A percentile compares a stretch with the other conserved stretches of the same genome.
These are phyloP conservation scores for Podila epigama DNA, from an alignment of 192 early-diverging fungal species.

Conservation along the genomic window DNA sequence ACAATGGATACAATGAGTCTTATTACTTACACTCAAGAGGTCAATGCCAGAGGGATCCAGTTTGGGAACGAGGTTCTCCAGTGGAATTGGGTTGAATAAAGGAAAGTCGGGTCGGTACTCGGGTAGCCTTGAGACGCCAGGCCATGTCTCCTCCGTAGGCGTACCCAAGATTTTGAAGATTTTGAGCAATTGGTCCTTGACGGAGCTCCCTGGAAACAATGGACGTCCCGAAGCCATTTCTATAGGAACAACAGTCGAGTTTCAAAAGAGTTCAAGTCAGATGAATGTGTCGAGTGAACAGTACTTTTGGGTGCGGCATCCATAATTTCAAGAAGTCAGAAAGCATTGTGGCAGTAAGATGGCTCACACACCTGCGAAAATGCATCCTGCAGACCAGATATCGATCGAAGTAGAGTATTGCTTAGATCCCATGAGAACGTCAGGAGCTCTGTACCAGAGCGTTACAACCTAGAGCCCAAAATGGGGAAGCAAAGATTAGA, in stretches of 20 bases:
- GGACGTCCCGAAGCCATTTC: slow-evolving; percentile 91
- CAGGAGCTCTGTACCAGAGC: slow-evolving; percentile 88
- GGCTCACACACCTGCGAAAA: slow-evolving; percentile 77
- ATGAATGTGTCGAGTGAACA: too few species aligned
- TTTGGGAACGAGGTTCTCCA: slow-evolving; percentile 84
- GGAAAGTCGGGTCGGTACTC: slow-evolving; percentile 90
- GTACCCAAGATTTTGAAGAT: slow-evolving; percentile 94
- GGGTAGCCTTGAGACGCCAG: slow-evolving; percentile 83
- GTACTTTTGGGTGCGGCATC: too few species aligned
- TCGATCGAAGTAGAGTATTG: slow-evolving; percentile 91
- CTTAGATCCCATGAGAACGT: slow-evolving; percentile 87
- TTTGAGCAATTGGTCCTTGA: slow-evolving; percentile 84
- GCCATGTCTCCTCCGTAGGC: slow-evolving; percentile 85
- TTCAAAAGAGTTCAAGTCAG: background rate
- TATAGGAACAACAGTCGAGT: slow-evolving; percentile 1
- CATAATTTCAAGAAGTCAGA: too few species aligned
- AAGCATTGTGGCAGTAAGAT: background rate
- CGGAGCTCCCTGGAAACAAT: slow-evolving; percentile 90
- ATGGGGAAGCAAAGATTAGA: too few species aligned
- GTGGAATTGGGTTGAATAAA: slow-evolving; percentile 68
- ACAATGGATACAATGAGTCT: background rate
- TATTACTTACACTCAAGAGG: slow-evolving; percentile 69
- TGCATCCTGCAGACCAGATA: slow-evolving; percentile 88
- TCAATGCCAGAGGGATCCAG: slow-evolving; percentile 87
- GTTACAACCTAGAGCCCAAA: slow-evolving; percentile 87